A percentile compares a stretch with the other conserved stretches of the same genome.
phyloP scores from a whole-genome alignment of 106 monocot species.

The Allium fistulosum region DNA sequence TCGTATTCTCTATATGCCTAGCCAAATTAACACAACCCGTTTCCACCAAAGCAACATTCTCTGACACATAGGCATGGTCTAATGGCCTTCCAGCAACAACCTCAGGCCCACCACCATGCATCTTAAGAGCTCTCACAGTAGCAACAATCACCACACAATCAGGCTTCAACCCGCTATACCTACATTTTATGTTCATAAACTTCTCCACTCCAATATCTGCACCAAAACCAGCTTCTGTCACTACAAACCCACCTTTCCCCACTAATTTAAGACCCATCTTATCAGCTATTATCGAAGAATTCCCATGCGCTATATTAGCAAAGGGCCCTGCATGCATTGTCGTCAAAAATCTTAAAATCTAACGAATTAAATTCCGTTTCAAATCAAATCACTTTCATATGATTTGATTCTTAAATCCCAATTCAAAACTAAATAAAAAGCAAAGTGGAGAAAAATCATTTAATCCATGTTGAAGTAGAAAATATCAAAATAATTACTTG shows the following conservation, averaged over 20 bases:
- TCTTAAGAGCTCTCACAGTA: conserved; percentile 88
- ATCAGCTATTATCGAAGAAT: conserved; percentile 96
- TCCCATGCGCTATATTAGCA: conserved; percentile 97
- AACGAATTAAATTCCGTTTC: no score
- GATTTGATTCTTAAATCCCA: no score
- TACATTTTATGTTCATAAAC: conserved; percentile 95
- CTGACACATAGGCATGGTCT: conserved; percentile 72
- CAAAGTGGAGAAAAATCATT: no score
- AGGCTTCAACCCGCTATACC: conserved; percentile 76
- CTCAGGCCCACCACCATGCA: conserved; percentile 98
- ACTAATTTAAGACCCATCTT: conserved; percentile 92
- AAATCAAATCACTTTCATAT: no score
- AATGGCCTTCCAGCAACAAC: conserved; percentile 91
- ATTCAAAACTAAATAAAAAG: no score
- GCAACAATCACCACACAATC: conserved; percentile 93
- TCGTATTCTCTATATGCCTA: conserved; percentile 72
- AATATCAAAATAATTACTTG: no score
- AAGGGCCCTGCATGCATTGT: conserved; percentile 47
- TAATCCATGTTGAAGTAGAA: no score
- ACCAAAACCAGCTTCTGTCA: conserved; percentile 98
- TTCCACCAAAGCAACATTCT: conserved; percentile 84
- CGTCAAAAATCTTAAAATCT: no score
- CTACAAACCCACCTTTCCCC: conserved; percentile 83
- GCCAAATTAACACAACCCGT: conserved; percentile 87
- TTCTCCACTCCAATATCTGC: conserved; percentile 97